A percentile compares a stretch with the other conserved stretches of the same genome.
phyloP scores from a whole-genome alignment of 2,329 filamentous ascomycete species.

The Ramularia endophylla region DNA sequence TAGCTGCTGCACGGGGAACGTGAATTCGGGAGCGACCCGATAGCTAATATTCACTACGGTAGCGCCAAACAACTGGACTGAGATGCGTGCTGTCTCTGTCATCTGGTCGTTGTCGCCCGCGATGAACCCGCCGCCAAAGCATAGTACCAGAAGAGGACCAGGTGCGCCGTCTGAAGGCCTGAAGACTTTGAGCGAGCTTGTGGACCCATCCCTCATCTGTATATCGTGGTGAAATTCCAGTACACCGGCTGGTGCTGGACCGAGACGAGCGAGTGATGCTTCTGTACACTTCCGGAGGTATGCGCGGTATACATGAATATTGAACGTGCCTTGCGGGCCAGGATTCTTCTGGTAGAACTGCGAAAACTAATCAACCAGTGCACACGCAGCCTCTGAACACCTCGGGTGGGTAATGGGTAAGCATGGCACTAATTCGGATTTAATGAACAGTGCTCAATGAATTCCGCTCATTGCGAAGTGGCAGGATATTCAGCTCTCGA shows the following conservation, averaged over 20 bases:
- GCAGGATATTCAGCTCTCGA: no score
- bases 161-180: constrained; percentile 17
- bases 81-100: constrained; percentile 21
- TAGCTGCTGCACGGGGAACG: constrained; percentile 40
- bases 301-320: constrained; percentile 7
- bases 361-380: no score
- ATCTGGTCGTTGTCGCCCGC: constrained; percentile 23
- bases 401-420: no score
- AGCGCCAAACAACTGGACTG: constrained; percentile 31
- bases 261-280: constrained; percentile 10
- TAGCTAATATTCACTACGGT: constrained; percentile 41
- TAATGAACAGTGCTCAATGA: no score
- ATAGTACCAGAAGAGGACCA: constrained; percentile 23
- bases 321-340: constrained; percentile 4
- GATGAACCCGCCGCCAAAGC: constrained; percentile 26
- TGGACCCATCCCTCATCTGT: constrained; percentile 29
- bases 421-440: no score
- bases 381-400: neutral
- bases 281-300: constrained; percentile 6
- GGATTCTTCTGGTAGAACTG: constrained; percentile 15
- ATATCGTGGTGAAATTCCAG: constrained; percentile 35
- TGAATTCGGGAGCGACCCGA: constrained; percentile 42
- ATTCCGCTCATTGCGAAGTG: no score
- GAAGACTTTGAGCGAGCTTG: constrained; percentile 32
- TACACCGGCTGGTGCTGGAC: constrained; percentile 14